phyloP scores from a whole-genome alignment of 139 green algal genomes.

The Chlamydomonas sphaeroides region DNA sequence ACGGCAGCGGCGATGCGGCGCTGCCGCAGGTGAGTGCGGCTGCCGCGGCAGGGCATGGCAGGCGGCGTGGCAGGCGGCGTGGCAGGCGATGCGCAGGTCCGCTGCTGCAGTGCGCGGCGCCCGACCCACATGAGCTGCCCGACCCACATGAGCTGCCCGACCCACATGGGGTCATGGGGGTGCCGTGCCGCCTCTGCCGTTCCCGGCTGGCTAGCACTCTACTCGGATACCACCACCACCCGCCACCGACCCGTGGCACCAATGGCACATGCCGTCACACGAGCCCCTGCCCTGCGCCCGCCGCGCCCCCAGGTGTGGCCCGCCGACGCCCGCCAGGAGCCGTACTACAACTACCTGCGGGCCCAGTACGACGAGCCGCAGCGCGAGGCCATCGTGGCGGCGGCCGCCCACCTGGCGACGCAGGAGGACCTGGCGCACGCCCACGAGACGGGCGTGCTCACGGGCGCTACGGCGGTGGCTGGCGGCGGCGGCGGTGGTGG shows the following conservation, averaged over 20 bases:
- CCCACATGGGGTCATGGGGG: too few relatives aligned
- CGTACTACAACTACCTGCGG: constrained; percentile 54
- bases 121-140: too few relatives aligned
- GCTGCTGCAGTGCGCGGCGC: too few relatives aligned
- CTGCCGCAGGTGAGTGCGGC: constrained; percentile 31
- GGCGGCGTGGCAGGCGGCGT: too few relatives aligned
- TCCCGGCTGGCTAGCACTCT: too few relatives aligned
- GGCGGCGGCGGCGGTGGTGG: not conserved
- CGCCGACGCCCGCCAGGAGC: constrained; percentile 35
- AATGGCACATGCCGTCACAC: too few relatives aligned
- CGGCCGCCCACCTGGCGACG: constrained; percentile 42
- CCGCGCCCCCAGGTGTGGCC: constrained; percentile 43
- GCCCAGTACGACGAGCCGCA: constrained; percentile 73
- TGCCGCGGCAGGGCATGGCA: too few relatives aligned
- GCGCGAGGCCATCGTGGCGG: constrained; percentile 74
- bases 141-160: too few relatives aligned
- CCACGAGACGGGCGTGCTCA: constrained; percentile 3
- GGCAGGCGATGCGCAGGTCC: too few relatives aligned
- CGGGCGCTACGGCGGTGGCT: not conserved
- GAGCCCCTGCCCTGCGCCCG: not conserved
- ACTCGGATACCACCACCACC: too few relatives aligned
- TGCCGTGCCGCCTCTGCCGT: too few relatives aligned
- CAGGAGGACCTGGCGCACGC: constrained; percentile 22
- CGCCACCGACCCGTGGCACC: too few relatives aligned
- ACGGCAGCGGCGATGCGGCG: not conserved